phyloP scores from a whole-genome alignment of 2,329 filamentous ascomycete species.

The Aspergillus thermomutatus region DNA sequence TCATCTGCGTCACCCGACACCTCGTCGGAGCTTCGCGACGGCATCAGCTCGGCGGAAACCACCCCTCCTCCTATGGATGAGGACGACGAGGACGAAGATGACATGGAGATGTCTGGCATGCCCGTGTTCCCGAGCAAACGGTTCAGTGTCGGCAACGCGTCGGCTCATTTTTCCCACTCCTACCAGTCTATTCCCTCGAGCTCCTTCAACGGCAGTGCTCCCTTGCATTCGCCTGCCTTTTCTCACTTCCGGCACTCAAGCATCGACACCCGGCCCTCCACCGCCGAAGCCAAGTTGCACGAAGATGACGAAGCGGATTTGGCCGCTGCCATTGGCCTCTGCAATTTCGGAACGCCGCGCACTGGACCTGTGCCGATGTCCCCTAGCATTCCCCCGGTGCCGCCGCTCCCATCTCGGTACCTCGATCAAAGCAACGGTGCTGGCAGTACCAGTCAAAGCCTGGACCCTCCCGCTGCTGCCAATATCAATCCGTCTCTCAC shows the following conservation, averaged over 20 bases:
- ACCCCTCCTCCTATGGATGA: constrained; percentile 82
- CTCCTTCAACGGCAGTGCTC: constrained; percentile 54
- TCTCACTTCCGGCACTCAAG: constrained; percentile 69
- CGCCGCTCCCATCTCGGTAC: constrained; percentile 78
- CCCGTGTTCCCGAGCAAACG: constrained; percentile 54
- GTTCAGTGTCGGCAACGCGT: constrained; percentile 47
- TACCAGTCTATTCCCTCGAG: constrained; percentile 69
- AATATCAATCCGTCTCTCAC: constrained; percentile 29
- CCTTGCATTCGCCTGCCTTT: constrained; percentile 45
- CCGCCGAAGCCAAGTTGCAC: constrained; percentile 70
- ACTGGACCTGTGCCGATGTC: constrained; percentile 61
- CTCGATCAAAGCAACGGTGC: constrained; percentile 59
- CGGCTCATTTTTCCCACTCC: constrained; percentile 64
- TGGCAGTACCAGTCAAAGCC: constrained; percentile 57
- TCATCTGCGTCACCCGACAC: constrained; percentile 79
- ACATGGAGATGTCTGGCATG: constrained; percentile 45
- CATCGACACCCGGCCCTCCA: constrained; percentile 71
- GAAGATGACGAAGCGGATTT: constrained; percentile 83
- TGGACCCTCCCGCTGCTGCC: constrained; percentile 45
- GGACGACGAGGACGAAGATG: constrained; percentile 27
- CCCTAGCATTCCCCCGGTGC: constrained; percentile 78
- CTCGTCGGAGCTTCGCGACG: constrained; percentile 71
- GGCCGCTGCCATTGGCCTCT: constrained; percentile 82
- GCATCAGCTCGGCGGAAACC: constrained; percentile 82
- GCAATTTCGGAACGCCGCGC: constrained; percentile 81